Evolutionary conservation across 176 grass and related monocot species (phyloP).

Genomic region (Musa troglodytarum): DNA sequence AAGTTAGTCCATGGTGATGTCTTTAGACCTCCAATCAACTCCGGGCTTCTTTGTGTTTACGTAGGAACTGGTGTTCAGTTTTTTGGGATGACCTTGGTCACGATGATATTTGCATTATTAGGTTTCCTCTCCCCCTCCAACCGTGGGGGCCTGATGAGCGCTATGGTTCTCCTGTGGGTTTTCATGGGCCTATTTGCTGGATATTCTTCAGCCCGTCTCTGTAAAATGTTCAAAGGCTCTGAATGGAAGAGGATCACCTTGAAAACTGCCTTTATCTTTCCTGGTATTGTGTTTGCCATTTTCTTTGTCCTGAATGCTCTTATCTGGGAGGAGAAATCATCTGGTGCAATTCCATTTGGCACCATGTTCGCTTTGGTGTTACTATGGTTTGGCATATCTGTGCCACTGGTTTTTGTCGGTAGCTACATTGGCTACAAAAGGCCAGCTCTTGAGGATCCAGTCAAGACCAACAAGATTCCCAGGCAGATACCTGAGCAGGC

Average conservation of each 20-base stretch:
- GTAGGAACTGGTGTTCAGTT: slow-evolving; percentile 77
- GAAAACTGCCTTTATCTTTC: slow-evolving; percentile 78
- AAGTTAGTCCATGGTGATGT: slow-evolving; percentile 71
- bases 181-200: slow-evolving; percentile 72
- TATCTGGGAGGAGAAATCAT: slow-evolving; percentile 80
- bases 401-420: slow-evolving; percentile 67
- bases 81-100: slow-evolving; percentile 68
- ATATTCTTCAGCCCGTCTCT: slow-evolving; percentile 69
- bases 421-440: slow-evolving; percentile 75
- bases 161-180: slow-evolving; percentile 75
- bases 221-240: slow-evolving; percentile 77
- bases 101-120: slow-evolving; percentile 68
- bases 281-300: slow-evolving; percentile 54
- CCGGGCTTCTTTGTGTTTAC: slow-evolving; percentile 66
- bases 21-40: slow-evolving; percentile 63
- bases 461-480: slow-evolving; percentile 70
- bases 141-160: slow-evolving; percentile 60
- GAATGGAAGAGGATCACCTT: slow-evolving; percentile 78
- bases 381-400: slow-evolving; percentile 73
- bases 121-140: slow-evolving; percentile 78
- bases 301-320: slow-evolving; percentile 72
- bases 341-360: slow-evolving; percentile 72
- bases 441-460: slow-evolving; percentile 60
- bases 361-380: slow-evolving; percentile 71
- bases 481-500: slow-evolving; percentile 70